Evolutionary conservation across 1,284 basidiomycete genomes (phyloP).

Genomic region (Abortiporus biennis): DNA sequence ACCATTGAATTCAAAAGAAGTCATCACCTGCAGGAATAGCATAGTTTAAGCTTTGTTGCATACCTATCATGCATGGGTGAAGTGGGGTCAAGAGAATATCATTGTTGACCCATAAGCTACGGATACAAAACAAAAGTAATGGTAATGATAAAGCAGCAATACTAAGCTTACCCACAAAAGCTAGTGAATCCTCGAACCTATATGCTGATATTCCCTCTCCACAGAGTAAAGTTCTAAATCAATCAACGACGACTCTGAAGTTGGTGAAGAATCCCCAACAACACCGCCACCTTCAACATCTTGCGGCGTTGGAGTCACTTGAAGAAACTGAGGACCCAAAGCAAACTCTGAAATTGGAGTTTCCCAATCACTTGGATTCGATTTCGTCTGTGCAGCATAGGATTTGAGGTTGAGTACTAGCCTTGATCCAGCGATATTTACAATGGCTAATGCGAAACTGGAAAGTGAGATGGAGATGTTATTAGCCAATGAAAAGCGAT

Average conservation of each 20-base stretch:
- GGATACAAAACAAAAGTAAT: slow-evolving; percentile 8
- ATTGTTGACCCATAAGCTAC: slow-evolving; percentile 11
- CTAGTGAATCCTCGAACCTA: slow-evolving; percentile 19
- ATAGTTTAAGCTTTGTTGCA: too few species aligned
- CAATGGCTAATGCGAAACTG: slow-evolving; percentile 26
- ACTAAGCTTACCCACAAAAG: not conserved
- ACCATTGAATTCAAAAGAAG: too few species aligned
- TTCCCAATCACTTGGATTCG: slow-evolving; percentile 8
- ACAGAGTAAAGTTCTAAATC: slow-evolving; percentile 25
- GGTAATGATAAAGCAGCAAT: not conserved
- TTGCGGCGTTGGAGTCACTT: too few species aligned
- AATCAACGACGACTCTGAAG: slow-evolving; percentile 8
- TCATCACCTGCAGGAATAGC: too few species aligned
- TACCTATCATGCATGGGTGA: too few species aligned
- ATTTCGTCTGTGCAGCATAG: slow-evolving; percentile 16
- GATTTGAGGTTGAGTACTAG: slow-evolving; percentile 25
- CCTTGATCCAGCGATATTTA: slow-evolving; percentile 24
- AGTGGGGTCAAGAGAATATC: not conserved
- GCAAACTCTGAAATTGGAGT: slow-evolving; percentile 4
- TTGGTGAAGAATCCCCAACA: too few species aligned
- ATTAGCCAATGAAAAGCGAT: not conserved
- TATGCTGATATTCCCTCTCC: slow-evolving; percentile 24
- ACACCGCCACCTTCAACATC: too few species aligned
- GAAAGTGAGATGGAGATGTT: not conserved
- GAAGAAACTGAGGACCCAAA: too few species aligned